Evolutionary conservation across 1,284 basidiomycete genomes (phyloP).

Genomic region (Puccinia coronata): DNA sequence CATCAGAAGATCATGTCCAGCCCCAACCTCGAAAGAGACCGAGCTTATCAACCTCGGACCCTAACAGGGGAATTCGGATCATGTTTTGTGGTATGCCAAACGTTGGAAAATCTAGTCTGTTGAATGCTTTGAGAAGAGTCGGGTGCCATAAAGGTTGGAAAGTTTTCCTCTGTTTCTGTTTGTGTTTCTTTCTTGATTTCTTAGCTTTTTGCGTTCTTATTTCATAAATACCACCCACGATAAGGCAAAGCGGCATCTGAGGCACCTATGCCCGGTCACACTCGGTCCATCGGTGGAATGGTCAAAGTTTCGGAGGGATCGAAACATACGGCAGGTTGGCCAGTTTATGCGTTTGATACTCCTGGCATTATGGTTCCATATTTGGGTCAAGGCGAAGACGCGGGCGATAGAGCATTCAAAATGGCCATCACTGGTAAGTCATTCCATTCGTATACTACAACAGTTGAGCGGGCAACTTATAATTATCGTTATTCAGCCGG

Average conservation of each 20-base stretch:
- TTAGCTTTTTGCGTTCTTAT: constrained; percentile 31
- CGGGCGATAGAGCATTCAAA: constrained; percentile 87
- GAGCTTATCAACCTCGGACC: background rate
- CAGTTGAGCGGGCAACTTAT: background rate
- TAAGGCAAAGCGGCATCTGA: constrained; percentile 81
- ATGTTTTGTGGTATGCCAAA: constrained; percentile 97
- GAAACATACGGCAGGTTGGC: constrained; percentile 74
- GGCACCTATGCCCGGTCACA: constrained; percentile 83
- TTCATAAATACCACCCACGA: constrained; percentile 21
- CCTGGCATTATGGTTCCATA: constrained; percentile 97
- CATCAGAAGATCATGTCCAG: background rate
- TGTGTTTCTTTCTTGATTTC: constrained; percentile 13
- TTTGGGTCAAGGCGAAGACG: constrained; percentile 78
- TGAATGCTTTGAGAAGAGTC: constrained; percentile 85
- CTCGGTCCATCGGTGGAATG: constrained; percentile 61
- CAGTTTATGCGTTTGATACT: constrained; percentile 91
- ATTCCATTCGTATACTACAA: background rate
- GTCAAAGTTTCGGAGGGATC: constrained; percentile 71
- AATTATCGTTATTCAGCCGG: constrained; percentile 16
- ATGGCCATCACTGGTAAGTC: constrained; percentile 81
- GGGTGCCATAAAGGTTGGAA: constrained; percentile 80
- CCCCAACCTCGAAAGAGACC: background rate
- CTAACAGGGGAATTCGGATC: constrained; percentile 71
- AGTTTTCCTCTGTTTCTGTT: background rate
- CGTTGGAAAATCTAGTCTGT: constrained; percentile 90